phyloP scores from a whole-genome alignment of 345 rosid genomes.

The Gossypium stocksii region DNA sequence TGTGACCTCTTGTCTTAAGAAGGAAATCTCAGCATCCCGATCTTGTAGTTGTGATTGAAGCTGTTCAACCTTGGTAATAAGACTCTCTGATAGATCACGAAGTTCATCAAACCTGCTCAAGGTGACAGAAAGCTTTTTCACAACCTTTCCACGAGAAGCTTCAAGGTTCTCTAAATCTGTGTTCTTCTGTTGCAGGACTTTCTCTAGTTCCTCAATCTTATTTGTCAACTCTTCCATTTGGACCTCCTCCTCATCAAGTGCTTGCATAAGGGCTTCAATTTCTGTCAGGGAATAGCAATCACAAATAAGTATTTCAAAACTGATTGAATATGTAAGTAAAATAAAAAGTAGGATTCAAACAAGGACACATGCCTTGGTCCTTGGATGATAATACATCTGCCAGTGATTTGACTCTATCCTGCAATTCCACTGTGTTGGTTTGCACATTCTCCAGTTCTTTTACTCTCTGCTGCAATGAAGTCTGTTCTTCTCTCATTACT shows the following conservation, averaged over 20 bases:
- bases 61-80: constrained; percentile 80
- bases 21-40: constrained; percentile 85
- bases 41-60: constrained; percentile 82
- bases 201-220: constrained; percentile 58
- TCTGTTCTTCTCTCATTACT: constrained; percentile 42
- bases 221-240: constrained; percentile 76
- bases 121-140: constrained; percentile 79
- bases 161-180: constrained; percentile 66
- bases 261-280: constrained; percentile 92
- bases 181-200: constrained; percentile 54
- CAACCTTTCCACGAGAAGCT: constrained; percentile 71
- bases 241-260: constrained; percentile 92
- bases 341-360: constrained; percentile 13
- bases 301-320: constrained; percentile 9
- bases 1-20: constrained; percentile 94
- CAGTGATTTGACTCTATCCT: constrained; percentile 50
- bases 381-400: constrained; percentile 56
- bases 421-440: constrained; percentile 40
- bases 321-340: neutral
- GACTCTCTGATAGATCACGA: constrained; percentile 76
- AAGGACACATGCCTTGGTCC: constrained; percentile 63
- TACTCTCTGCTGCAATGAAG: constrained; percentile 46
- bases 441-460: constrained; percentile 61
- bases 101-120: constrained; percentile 91
- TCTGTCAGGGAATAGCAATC: constrained; percentile 39